phyloP scores from a whole-genome alignment of 2,329 filamentous ascomycete species.

The Tolypocladium amazonense region DNA sequence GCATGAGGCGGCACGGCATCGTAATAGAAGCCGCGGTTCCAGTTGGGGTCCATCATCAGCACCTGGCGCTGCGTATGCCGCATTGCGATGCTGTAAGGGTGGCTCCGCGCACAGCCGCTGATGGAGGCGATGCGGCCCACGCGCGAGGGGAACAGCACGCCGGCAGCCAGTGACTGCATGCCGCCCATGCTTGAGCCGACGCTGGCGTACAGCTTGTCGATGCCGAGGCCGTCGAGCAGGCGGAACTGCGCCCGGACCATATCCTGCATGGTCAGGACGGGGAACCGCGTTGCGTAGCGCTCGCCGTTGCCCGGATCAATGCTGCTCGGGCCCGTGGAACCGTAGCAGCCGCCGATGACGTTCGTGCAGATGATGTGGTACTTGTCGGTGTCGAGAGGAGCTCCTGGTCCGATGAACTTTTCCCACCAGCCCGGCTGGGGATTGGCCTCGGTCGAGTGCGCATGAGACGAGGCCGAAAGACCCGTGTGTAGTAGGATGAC shows the following conservation, averaged over 20 bases:
- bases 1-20: constrained; percentile 78
- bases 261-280: constrained; percentile 89
- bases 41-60: constrained; percentile 97
- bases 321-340: constrained; percentile 82
- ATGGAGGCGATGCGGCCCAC: constrained; percentile 79
- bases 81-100: constrained; percentile 98
- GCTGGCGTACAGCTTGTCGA: constrained; percentile 75
- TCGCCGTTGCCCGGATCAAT: constrained; percentile 81
- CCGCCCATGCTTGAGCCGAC: constrained; percentile 97
- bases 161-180: constrained; percentile 90
- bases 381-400: constrained; percentile 77
- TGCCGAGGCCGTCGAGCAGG: constrained; percentile 68
- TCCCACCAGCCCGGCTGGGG: constrained; percentile 96
- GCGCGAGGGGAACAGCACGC: constrained; percentile 70
- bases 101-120: constrained; percentile 84
- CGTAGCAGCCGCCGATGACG: constrained; percentile 90
- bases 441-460: constrained; percentile 81
- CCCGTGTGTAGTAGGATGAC: constrained; percentile 89
- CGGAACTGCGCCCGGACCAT: constrained; percentile 96
- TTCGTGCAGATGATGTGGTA: constrained; percentile 96
- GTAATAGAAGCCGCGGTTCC: constrained; percentile 94
- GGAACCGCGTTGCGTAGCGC: constrained; percentile 87
- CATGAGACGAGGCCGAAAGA: constrained; percentile 93
- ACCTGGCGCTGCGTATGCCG: constrained; percentile 95
- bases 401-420: constrained; percentile 86